Base-by-base conservation (phyloP, 176 grass and related monocot species). In the Zizania latifolia region DNA sequence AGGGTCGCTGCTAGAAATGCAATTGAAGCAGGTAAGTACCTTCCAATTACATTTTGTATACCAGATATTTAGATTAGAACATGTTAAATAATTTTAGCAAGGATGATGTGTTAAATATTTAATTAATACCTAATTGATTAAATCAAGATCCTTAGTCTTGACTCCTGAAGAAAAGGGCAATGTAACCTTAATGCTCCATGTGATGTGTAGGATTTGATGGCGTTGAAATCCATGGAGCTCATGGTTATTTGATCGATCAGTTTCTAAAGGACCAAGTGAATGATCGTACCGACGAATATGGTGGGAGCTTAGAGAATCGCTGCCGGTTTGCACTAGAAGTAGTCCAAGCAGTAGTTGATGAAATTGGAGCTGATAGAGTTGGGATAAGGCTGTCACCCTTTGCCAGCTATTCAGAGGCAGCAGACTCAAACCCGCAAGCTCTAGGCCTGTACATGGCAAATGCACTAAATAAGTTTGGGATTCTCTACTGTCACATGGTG, bases 171-270 rank as follows among this genome's bases (percentile, higher is more conserved):
- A 55, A 71, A 76, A 54, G 3, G 38, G 4, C n/a, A 62, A 19
- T 41, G 67, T 78, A 78, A 78, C 6, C 14, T 58, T 13, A 26
- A 31, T n/a, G 41, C 28, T 28, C 53, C 3, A 6, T 29, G 3
- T 84, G 58, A 11, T 86, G 11, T 68, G 44, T 66, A 97, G 93
- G 87, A 78, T 97, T 97, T 65, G 90, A 92, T 78, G 93, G 90
- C 36, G 87, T 97, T 81, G 93, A 97, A 79, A 90, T 97, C 15
- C 93, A 97, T 78, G 84, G 84, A 56, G 84, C 87, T 28, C 81
- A 97, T 41, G 89, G 87, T 56, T 97, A 92, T 65, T 82, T 97
- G 80, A 86, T 97, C 10, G 93, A 92, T 36, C 93, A 92, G 16
- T 97, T 97, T 70, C 21, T 97, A 15, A 92, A 92, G 58, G 93